Evolutionary conservation across 2,329 filamentous ascomycete genomes (phyloP), one percentile per base, ranked within the genome.

Genomic region (Onygena corvina): DNA sequence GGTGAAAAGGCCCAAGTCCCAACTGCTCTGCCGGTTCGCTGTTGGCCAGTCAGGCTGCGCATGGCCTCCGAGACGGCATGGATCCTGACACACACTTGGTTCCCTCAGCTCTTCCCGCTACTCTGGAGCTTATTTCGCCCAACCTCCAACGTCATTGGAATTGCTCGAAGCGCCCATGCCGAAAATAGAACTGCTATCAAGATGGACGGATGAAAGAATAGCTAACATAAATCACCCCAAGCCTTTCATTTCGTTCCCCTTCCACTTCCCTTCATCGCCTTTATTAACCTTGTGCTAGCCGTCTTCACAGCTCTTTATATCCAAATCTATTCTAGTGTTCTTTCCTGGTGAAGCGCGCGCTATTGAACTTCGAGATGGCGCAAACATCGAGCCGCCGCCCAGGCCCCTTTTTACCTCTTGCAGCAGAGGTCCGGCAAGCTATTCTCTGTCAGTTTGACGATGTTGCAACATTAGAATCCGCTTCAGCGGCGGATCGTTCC

Each of bases 361-460:
- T 29, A 29, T 29, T 29, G 27, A 29, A 29, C 27, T 29, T 29
- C 27, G 34, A 36, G 12, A 46, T 50, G 33, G 20, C 16, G 9
- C 20, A 36, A 36, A n/a, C 5, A 5, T 20, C 29, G 21, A 50
- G 21, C 29, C 11, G 25, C 14, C 29, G 11, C 12, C 50, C 14
- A 46, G 25, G 31, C 29, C 48, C 48, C 20, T 53, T 53, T 27
- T 29, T 35, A 14, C 33, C 45, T 21, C 46, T 53, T 27, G 23
- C 51, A 27, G 35, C 44, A 3, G 51, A 53, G 29, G 7, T 53
- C 16, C 27, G 48, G 1, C 51, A 50, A 9, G 48, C 48, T 30
- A 50, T 50, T 23, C 51, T 53, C 35, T 50, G 35, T 40, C 21
- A 50, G 35, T 23, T 50, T 20, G 14, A 18, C 16, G 51, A 53